Percentiles rank a stretch among this genome's conserved stretches.
phyloP scores from a whole-genome alignment of 2,329 filamentous ascomycete genomes.

The Ophiostoma piceae region DNA sequence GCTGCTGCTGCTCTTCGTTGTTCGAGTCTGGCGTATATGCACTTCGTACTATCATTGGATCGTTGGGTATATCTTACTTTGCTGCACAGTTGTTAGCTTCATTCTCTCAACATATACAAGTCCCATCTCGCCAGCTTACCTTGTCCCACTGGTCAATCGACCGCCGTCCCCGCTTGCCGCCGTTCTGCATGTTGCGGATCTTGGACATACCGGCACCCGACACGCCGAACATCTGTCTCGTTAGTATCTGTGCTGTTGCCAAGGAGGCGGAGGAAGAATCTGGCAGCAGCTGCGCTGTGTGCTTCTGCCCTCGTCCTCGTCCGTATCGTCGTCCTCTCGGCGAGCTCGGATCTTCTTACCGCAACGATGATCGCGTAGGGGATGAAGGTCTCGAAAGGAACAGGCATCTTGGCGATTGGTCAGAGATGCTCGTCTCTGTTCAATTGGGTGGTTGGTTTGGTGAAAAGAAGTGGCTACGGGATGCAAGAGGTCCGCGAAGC shows the following conservation, averaged over 20 bases:
- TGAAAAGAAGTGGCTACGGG: neutral
- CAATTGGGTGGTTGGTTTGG: neutral
- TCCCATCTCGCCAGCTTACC: conserved; percentile 37
- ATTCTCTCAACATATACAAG: conserved; percentile 13
- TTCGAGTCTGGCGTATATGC: too few species aligned
- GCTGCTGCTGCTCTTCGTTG: neutral
- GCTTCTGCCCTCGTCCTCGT: neutral
- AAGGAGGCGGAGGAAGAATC: neutral
- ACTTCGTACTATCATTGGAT: neutral
- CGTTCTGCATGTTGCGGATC: conserved; percentile 54
- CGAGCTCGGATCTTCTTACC: conserved; percentile 39
- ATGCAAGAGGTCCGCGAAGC: conserved; percentile 13
- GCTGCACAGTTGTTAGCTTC: conserved; percentile 39
- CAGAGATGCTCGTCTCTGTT: neutral
- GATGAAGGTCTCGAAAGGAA: conserved; percentile 60
- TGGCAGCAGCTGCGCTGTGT: neutral
- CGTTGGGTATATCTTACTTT: conserved; percentile 42
- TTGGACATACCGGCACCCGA: conserved; percentile 54
- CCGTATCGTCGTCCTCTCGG: neutral
- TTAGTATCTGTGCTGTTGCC: neutral
- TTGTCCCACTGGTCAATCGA: conserved; percentile 60
- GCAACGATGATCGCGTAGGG: conserved; percentile 60
- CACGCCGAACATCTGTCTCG: conserved; percentile 56
- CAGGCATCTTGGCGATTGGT: conserved; percentile 46
- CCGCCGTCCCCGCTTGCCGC: conserved; percentile 56